Evolutionary conservation across 2,329 filamentous ascomycete species (phyloP).

Genomic region (Cladophialophora psammophila): DNA sequence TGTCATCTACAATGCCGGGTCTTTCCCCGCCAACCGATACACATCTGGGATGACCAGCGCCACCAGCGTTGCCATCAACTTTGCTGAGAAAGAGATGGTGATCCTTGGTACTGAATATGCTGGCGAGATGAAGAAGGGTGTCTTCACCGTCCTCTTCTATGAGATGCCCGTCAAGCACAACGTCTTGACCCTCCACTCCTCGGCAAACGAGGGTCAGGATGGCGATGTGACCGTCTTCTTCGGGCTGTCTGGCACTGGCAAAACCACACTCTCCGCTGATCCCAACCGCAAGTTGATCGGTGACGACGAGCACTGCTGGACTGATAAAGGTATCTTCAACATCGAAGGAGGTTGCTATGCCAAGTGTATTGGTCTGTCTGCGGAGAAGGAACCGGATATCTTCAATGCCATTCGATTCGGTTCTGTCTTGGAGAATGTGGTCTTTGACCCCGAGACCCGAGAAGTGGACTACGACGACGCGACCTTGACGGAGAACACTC

Average conservation of each 20-base stretch:
- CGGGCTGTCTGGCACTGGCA: conserved; percentile 96
- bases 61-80: conserved; percentile 98
- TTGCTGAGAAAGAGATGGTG: conserved; percentile 99
- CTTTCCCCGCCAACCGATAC: conserved; percentile 97
- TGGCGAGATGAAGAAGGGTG: conserved; percentile 96
- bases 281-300: conserved; percentile 95
- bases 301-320: conserved; percentile 99
- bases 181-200: conserved; percentile 96
- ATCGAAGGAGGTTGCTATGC: conserved; percentile 99
- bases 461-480: conserved; percentile 94
- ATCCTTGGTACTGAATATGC: conserved; percentile 99
- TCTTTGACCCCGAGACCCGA: conserved; percentile 90
- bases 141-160: conserved; percentile 99
- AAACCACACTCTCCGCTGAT: conserved; percentile 97
- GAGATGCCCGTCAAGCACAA: conserved; percentile 99
- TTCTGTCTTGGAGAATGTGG: conserved; percentile 97
- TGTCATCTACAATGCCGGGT: conserved; percentile 98
- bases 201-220: conserved; percentile 92
- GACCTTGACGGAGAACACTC: conserved; percentile 97
- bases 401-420: conserved; percentile 95
- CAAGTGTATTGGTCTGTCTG: conserved; percentile 96
- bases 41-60: conserved; percentile 98
- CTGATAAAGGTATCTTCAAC: conserved; percentile 96
- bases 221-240: conserved; percentile 99
- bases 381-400: conserved; percentile 99